Evolutionary conservation across 139 green algal species (phyloP).

Genomic region (Picochlorum sp.): DNA sequence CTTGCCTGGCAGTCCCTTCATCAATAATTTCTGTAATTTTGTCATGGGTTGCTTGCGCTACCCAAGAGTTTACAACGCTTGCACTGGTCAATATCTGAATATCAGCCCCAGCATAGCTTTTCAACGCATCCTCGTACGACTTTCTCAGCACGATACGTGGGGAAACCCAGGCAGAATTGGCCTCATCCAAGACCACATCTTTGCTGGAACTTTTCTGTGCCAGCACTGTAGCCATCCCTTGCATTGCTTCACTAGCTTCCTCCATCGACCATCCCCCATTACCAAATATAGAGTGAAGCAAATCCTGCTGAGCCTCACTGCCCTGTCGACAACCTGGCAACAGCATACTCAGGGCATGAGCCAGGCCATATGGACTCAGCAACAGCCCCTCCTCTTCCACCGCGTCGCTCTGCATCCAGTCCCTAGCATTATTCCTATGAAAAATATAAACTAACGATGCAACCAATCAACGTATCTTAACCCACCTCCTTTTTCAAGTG

Average conservation of each 20-base stretch:
- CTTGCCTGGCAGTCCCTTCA: slow-evolving; percentile 1
- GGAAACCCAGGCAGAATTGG: slow-evolving; percentile 11
- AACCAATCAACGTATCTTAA: background rate
- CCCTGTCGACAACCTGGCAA: slow-evolving; percentile 11
- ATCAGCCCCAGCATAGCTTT: background rate
- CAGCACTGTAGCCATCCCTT: background rate
- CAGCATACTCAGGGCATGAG: slow-evolving; percentile 21
- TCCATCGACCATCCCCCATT: no score
- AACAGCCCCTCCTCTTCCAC: background rate
- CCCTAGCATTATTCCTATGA: no score
- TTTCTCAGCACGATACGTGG: background rate
- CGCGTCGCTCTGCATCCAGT: no score
- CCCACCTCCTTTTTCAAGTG: background rate
- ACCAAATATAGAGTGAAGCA: background rate
- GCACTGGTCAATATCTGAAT: background rate
- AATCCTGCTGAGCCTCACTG: slow-evolving; percentile 2
- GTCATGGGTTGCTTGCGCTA: slow-evolving; percentile 5
- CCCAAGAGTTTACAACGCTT: slow-evolving; percentile 14
- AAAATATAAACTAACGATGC: background rate
- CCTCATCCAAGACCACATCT: slow-evolving; percentile 1
- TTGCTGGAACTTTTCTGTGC: background rate
- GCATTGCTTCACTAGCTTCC: background rate
- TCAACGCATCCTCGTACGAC: background rate
- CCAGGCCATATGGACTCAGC: slow-evolving; percentile 16
- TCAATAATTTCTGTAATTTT: slow-evolving; percentile 18